Evolutionary conservation across 352 stramenopile genomes (phyloP).

Genomic region (Phytopythium vexans): DNA sequence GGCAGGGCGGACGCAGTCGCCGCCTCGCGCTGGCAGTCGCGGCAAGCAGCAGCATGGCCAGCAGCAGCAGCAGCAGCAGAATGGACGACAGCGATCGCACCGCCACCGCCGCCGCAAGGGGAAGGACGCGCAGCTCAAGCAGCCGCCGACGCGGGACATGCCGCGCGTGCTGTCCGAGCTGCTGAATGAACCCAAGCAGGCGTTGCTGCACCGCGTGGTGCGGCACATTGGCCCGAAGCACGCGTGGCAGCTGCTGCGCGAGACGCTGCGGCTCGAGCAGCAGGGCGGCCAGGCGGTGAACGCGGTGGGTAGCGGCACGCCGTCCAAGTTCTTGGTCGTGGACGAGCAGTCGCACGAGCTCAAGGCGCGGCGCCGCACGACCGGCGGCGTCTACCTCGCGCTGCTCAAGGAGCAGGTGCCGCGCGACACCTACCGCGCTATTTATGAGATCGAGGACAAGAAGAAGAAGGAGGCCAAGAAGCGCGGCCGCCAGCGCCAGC

Average conservation of each 20-base stretch:
- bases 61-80: slow-evolving; percentile 10
- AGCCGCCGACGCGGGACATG: slow-evolving; percentile 54
- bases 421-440: slow-evolving; percentile 65
- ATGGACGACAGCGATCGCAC: slow-evolving; percentile 6
- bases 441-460: slow-evolving; percentile 70
- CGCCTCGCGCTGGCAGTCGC: not conserved
- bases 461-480: slow-evolving; percentile 80
- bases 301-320: slow-evolving; percentile 37
- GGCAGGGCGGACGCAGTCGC: not conserved
- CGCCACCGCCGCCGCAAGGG: slow-evolving; percentile 18
- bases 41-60: not conserved
- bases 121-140: slow-evolving; percentile 20
- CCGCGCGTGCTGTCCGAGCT: slow-evolving; percentile 46
- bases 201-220: slow-evolving; percentile 69
- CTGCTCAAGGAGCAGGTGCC: slow-evolving; percentile 62
- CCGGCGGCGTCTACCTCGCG: slow-evolving; percentile 64
- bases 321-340: slow-evolving; percentile 45
- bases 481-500: slow-evolving; percentile 31
- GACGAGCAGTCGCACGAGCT: slow-evolving; percentile 32
- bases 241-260: slow-evolving; percentile 56
- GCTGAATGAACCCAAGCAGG: slow-evolving; percentile 66
- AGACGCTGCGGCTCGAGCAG: slow-evolving; percentile 66
- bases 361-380: slow-evolving; percentile 59
- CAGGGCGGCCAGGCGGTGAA: slow-evolving; percentile 55
- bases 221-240: slow-evolving; percentile 56